A percentile compares a stretch with the other conserved stretches of the same genome.
Conservation (phyloP, 495 filamentous ascomycete genomes). For the Hypoxylon intermedium region DNA sequence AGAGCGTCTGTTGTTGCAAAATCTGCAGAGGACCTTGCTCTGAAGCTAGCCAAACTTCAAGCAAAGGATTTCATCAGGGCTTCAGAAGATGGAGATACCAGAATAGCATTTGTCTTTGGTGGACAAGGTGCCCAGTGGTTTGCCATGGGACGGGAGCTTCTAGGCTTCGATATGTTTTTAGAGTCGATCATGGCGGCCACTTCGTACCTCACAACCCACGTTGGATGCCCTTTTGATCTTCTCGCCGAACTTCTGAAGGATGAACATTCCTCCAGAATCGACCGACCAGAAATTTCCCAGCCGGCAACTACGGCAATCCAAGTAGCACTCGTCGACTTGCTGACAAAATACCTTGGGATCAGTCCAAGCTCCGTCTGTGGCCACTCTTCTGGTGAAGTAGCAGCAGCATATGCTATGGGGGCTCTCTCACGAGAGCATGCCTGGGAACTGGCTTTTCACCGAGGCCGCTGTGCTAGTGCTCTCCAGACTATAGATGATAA, state of each 20-base stretch:
- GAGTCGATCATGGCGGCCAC: constrained; percentile 33
- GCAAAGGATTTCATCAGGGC: constrained; percentile 7
- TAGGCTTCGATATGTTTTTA: constrained; percentile 34
- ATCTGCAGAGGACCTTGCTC: constrained; percentile 22
- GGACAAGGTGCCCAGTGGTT: constrained; percentile 49
- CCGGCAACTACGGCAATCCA: constrained; percentile 53
- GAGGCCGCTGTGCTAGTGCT: constrained; percentile 25
- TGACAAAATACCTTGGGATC: constrained; percentile 52
- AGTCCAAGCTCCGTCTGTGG: constrained; percentile 61
- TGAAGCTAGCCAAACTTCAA: constrained; percentile 1
- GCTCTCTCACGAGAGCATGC: constrained; percentile 47
- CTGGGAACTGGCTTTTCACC: constrained; percentile 53
- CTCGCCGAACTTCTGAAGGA: constrained; percentile 20
- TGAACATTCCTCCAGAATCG: constrained; percentile 23
- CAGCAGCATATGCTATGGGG: constrained; percentile 33
- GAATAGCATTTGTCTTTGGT: constrained; percentile 30
- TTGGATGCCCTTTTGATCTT: constrained; percentile 7
- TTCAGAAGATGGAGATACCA: constrained; percentile 10
- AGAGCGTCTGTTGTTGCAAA: constrained; percentile 30
- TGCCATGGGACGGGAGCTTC: constrained; percentile 54
- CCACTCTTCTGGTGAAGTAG: constrained; percentile 71
- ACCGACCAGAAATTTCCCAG: constrained; percentile 40
- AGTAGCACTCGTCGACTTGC: constrained; percentile 56
- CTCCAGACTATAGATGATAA: constrained; percentile 13
- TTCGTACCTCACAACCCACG: constrained; percentile 15